Conservation (phyloP, 208 protist genomes). For the Entamoeba dispar region DNA sequence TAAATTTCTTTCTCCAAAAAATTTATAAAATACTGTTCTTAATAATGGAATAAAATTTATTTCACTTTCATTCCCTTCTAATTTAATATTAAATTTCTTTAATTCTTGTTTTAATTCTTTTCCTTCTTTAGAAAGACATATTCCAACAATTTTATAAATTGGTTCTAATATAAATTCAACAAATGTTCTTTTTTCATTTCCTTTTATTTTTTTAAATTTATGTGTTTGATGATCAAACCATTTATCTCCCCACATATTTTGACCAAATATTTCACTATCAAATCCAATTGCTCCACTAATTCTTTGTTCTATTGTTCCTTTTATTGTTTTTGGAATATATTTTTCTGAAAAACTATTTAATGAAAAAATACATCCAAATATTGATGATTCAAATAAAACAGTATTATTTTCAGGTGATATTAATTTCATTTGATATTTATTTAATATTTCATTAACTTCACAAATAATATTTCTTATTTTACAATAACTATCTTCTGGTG, state of each 20-base stretch:
- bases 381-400: background rate
- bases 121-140: background rate
- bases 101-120: background rate
- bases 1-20: conserved; percentile 40
- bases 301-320: background rate
- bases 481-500: background rate
- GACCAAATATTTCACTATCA: background rate
- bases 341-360: background rate
- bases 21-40: conserved; percentile 18
- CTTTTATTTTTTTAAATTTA: background rate
- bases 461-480: background rate
- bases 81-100: background rate
- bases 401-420: background rate
- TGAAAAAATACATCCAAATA: background rate
- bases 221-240: background rate
- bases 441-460: background rate
- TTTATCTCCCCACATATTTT: background rate
- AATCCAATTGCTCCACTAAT: background rate
- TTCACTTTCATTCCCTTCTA: background rate
- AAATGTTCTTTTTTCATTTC: background rate
- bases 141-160: background rate
- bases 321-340: background rate
- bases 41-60: background rate
- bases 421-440: too few relatives aligned
- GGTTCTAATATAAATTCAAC: background rate